phyloP scores from a whole-genome alignment of 1,284 basidiomycete genomes.

The Mrakiaceae sp. region DNA sequence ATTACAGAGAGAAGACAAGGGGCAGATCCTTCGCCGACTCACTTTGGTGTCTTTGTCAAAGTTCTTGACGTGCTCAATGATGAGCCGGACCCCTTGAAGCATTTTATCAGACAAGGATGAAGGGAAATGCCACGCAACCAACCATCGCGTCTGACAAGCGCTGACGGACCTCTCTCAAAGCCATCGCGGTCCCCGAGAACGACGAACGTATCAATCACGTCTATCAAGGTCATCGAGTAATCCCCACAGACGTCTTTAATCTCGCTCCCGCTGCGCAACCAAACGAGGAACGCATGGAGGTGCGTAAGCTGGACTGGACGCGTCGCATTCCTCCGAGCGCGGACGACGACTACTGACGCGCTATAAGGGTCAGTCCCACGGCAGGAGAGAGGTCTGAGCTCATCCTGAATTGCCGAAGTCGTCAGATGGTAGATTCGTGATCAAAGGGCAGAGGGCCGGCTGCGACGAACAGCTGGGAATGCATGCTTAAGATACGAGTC shows the following conservation, averaged over 20 bases:
- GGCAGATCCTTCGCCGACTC: constrained; percentile 28
- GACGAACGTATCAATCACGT: constrained; percentile 68
- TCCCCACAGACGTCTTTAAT: constrained; percentile 78
- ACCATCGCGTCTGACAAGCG: too few species aligned
- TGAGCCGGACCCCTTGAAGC: constrained; percentile 51
- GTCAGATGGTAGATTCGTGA: constrained; percentile 39
- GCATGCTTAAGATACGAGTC: constrained; percentile 66
- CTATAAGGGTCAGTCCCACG: constrained; percentile 67
- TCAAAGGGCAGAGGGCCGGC: background rate
- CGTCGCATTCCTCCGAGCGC: constrained; percentile 8
- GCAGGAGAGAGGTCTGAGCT: constrained; percentile 81
- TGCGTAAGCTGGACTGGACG: background rate
- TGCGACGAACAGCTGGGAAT: constrained; percentile 29
- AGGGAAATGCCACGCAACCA: too few species aligned
- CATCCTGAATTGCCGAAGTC: constrained; percentile 37
- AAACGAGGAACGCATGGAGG: background rate
- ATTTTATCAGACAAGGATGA: too few species aligned
- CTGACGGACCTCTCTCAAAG: constrained; percentile 42
- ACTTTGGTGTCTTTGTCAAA: constrained; percentile 82
- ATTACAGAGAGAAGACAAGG: constrained; percentile 27
- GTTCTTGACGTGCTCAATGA: constrained; percentile 57
- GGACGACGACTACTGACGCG: constrained; percentile 43
- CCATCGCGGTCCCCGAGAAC: constrained; percentile 58
- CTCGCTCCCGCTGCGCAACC: constrained; percentile 43
- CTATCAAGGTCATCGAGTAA: constrained; percentile 61